Evolutionary conservation across 202 grass and related monocot species (phyloP).

Genomic region (Miscanthus sacchariflorus): DNA sequence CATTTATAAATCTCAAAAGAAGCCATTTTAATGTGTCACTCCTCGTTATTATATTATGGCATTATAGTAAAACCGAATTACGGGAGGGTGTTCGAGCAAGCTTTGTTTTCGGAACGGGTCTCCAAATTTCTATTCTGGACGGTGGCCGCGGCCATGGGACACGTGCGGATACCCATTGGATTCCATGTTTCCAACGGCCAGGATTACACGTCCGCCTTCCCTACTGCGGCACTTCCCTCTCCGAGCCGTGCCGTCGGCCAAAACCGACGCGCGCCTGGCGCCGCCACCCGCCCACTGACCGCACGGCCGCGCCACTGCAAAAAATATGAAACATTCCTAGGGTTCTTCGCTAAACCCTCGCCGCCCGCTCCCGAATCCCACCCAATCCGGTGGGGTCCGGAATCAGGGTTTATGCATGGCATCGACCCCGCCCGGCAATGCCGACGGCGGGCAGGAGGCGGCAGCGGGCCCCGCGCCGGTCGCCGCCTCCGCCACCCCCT

Average conservation of each 20-base stretch:
- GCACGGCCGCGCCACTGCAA: not conserved
- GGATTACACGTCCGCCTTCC: not conserved
- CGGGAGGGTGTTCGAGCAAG: no score
- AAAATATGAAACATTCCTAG: slow-evolving; percentile 21
- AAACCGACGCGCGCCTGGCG: slow-evolving; percentile 17
- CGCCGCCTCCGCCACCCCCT: not conserved
- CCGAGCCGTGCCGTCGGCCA: not conserved
- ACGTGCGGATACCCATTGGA: not conserved
- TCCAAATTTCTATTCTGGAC: not conserved
- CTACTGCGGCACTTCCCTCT: not conserved
- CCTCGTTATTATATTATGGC: no score
- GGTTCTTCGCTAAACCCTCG: slow-evolving; percentile 37
- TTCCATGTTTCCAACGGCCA: not conserved
- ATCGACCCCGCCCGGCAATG: slow-evolving; percentile 39
- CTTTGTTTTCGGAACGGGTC: no score
- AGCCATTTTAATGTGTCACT: no score
- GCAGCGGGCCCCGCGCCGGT: not conserved
- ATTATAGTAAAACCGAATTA: no score
- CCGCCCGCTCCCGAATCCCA: not conserved
- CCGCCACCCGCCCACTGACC: not conserved
- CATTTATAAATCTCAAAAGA: no score
- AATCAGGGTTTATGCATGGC: slow-evolving; percentile 76
- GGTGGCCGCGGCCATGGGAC: not conserved
- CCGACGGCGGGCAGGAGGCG: not conserved
- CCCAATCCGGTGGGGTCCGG: not conserved